phyloP scores from a whole-genome alignment of 768 basidiomycete species.

The Tricholoma hemisulphureum region DNA sequence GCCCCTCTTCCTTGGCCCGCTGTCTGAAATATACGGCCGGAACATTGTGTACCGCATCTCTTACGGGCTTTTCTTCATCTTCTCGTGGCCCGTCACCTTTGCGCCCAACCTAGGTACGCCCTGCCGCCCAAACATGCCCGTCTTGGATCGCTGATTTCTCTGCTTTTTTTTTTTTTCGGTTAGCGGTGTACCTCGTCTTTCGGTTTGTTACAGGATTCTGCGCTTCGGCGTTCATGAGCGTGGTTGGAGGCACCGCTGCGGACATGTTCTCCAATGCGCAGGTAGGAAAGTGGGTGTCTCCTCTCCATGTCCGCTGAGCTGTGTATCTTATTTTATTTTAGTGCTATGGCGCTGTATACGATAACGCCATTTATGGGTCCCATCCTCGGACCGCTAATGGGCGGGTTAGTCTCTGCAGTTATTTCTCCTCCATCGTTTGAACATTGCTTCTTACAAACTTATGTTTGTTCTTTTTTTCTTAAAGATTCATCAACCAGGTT shows the following conservation, averaged over 20 bases:
- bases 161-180: neutral
- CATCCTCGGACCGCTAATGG: slow-evolving; percentile 54
- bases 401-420: slow-evolving; percentile 45
- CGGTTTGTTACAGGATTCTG: slow-evolving; percentile 54
- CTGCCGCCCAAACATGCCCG: too few relatives aligned
- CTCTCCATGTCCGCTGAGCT: neutral
- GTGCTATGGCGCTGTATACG: slow-evolving; percentile 56
- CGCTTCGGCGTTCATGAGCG: slow-evolving; percentile 56
- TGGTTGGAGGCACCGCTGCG: slow-evolving; percentile 55
- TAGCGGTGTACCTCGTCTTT: slow-evolving; percentile 59
- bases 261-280: slow-evolving; percentile 55
- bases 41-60: slow-evolving; percentile 61
- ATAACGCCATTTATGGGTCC: slow-evolving; percentile 53
- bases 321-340: slow-evolving; percentile 15
- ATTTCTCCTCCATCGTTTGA: neutral
- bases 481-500: slow-evolving; percentile 68
- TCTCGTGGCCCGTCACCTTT: slow-evolving; percentile 74
- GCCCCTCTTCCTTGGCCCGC: slow-evolving; percentile 53
- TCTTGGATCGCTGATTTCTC: neutral
- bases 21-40: slow-evolving; percentile 63
- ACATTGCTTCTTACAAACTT: neutral
- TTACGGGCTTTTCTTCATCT: slow-evolving; percentile 57
- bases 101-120: slow-evolving; percentile 64
- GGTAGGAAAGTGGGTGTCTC: slow-evolving; percentile 54
- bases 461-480: neutral